Percentiles rank a stretch among this genome's conserved stretches.
Conservation (phyloP, 108 stramenopile species). For the Cyclostephanos tholiformis region DNA sequence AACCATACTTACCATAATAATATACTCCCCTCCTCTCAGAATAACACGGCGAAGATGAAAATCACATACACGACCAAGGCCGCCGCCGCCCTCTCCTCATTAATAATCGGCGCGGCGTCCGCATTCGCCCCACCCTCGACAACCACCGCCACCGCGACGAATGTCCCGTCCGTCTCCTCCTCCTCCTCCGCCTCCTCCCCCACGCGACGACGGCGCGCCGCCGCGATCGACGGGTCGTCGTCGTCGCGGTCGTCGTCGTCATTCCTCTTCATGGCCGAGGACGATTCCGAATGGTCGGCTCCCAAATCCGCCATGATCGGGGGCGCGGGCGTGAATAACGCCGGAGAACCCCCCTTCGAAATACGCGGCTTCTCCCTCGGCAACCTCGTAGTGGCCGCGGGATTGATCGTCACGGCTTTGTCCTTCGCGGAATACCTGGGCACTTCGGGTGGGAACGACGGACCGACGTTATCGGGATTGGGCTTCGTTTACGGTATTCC, state of each 20-base stretch:
- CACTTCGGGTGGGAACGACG: conserved; percentile 79
- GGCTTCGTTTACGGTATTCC: conserved; percentile 99
- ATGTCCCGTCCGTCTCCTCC: not conserved
- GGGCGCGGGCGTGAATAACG: conserved; percentile 93
- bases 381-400: conserved; percentile 83
- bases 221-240: not conserved
- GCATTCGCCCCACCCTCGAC: not conserved
- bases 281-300: conserved; percentile 57
- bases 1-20: too few relatives aligned
- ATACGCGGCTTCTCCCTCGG: conserved; percentile 97
- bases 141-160: not conserved
- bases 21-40: not conserved
- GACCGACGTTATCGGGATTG: conserved; percentile 84
- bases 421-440: conserved; percentile 92
- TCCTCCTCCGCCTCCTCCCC: not conserved
- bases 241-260: not conserved
- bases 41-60: conserved; percentile 24
- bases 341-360: conserved; percentile 97
- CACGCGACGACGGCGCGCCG: not conserved
- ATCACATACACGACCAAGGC: not conserved
- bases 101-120: not conserved
- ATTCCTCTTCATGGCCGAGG: conserved; percentile 27
- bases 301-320: conserved; percentile 85
- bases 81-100: not conserved
- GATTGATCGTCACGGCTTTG: conserved; percentile 76